phyloP scores from a whole-genome alignment of 805 yeast species.

The Zygosaccharomyces rouxii region DNA sequence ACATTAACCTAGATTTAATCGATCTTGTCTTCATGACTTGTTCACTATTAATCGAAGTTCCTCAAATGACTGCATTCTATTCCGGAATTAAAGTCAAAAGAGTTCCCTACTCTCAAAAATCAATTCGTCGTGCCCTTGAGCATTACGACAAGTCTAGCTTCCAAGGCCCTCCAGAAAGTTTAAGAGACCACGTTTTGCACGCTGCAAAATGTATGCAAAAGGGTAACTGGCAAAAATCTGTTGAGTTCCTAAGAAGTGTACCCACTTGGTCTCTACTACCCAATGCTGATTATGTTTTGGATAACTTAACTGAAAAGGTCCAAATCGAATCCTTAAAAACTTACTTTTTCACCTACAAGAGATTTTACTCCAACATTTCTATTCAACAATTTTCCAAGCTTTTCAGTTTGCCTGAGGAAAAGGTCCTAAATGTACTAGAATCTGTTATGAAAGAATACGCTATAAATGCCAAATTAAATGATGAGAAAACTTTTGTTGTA shows the following conservation, averaged over 20 bases:
- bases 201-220: slow-evolving; percentile 84
- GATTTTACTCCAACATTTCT: slow-evolving; percentile 71
- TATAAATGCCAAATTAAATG: slow-evolving; percentile 65
- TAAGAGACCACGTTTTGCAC: slow-evolving; percentile 87
- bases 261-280: slow-evolving; percentile 83
- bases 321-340: slow-evolving; percentile 90
- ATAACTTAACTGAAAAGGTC: slow-evolving; percentile 70
- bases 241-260: slow-evolving; percentile 51
- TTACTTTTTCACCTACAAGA: slow-evolving; percentile 80
- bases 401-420: slow-evolving; percentile 57
- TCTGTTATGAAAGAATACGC: slow-evolving; percentile 78
- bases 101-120: slow-evolving; percentile 57
- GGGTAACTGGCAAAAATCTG: slow-evolving; percentile 85
- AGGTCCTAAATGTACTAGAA: slow-evolving; percentile 59
- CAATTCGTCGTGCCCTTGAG: slow-evolving; percentile 87
- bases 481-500: slow-evolving; percentile 54
- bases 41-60: slow-evolving; percentile 86
- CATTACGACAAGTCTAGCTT: slow-evolving; percentile 91
- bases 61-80: slow-evolving; percentile 73
- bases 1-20: slow-evolving; percentile 88
- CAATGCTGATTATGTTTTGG: slow-evolving; percentile 59
- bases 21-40: slow-evolving; percentile 92
- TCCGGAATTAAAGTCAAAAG: slow-evolving; percentile 58
- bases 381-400: slow-evolving; percentile 56
- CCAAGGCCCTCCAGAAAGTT: slow-evolving; percentile 97